Conservation (phyloP, 2,329 filamentous ascomycete genomes). For the Venturia aucupariae region DNA sequence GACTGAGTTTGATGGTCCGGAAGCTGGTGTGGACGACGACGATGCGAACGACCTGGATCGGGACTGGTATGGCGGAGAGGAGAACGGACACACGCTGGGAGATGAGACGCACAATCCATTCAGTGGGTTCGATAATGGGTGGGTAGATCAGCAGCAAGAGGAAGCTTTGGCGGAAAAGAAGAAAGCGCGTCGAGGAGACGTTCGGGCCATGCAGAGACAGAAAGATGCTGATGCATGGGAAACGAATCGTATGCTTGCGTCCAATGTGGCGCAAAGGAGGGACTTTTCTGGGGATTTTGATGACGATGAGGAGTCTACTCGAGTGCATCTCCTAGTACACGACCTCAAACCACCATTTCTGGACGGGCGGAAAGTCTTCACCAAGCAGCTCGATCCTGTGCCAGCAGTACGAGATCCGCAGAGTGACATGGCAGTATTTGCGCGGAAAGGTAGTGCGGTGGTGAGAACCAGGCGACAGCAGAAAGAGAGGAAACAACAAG, state of each 20-base stretch:
- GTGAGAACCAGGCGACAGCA: constrained; percentile 88
- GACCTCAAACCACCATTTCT: constrained; percentile 90
- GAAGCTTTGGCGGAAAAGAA: constrained; percentile 71
- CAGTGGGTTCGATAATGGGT: constrained; percentile 61
- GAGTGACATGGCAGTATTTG: constrained; percentile 98
- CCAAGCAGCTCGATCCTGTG: constrained; percentile 91
- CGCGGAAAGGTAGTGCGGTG: constrained; percentile 85
- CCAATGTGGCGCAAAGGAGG: constrained; percentile 83
- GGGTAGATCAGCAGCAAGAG: constrained; percentile 68
- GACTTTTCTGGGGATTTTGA: constrained; percentile 76
- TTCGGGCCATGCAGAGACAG: constrained; percentile 54
- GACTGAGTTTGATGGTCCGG: constrained; percentile 51
- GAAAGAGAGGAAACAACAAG: constrained; percentile 86
- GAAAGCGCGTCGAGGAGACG: constrained; percentile 54
- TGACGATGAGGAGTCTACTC: constrained; percentile 80
- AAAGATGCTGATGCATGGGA: constrained; percentile 98
- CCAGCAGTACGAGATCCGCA: constrained; percentile 87
- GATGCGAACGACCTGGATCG: constrained; percentile 71
- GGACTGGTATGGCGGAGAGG: constrained; percentile 88
- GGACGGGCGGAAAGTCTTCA: constrained; percentile 91
- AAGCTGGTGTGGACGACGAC: constrained; percentile 53
- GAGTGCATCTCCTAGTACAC: constrained; percentile 86
- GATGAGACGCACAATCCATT: constrained; percentile 93
- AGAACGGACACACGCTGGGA: constrained; percentile 75
- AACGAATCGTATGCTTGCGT: constrained; percentile 95